Evolutionary conservation across 352 stramenopile species (phyloP).

Genomic region (Pythium vanterpoolii): DNA sequence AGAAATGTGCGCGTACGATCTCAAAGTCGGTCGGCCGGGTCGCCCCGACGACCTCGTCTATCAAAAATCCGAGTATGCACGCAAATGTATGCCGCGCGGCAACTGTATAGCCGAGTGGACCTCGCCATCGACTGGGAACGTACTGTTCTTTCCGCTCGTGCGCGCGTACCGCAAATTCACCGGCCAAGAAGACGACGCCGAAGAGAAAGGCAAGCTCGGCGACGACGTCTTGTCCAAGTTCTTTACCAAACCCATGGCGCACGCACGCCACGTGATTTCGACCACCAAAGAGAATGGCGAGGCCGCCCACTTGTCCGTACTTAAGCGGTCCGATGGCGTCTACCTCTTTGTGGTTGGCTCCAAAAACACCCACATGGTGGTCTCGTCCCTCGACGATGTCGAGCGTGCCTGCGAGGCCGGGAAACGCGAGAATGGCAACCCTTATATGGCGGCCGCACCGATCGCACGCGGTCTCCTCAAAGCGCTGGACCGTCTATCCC

Average conservation of each 20-base stretch:
- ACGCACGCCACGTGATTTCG: conserved; percentile 53
- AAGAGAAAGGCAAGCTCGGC: conserved; percentile 28
- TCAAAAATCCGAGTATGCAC: conserved; percentile 55
- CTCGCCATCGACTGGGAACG: not conserved
- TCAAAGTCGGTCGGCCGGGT: conserved; percentile 61
- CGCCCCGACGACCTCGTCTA: conserved; percentile 74
- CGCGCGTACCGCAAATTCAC: conserved; percentile 82
- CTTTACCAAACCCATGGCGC: conserved; percentile 57
- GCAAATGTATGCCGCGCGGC: conserved; percentile 62
- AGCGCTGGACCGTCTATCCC: conserved; percentile 35
- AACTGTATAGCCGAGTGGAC: conserved; percentile 68
- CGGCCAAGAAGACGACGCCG: conserved; percentile 73
- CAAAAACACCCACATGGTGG: conserved; percentile 80
- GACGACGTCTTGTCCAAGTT: conserved; percentile 61
- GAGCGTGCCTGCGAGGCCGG: conserved; percentile 26
- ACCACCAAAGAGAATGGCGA: conserved; percentile 83
- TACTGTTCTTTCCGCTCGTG: conserved; percentile 51
- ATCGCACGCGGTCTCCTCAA: conserved; percentile 51
- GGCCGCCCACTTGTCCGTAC: conserved; percentile 62
- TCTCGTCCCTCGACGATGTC: conserved; percentile 46
- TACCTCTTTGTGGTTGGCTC: conserved; percentile 75
- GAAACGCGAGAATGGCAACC: conserved; percentile 26
- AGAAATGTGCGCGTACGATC: conserved; percentile 39
- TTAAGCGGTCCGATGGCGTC: conserved; percentile 59
- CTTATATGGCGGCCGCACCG: conserved; percentile 45